Evolutionary conservation across 805 yeast species (phyloP), one percentile per base, ranked within the genome.

Genomic region (Monosporozyma servazzii): DNA sequence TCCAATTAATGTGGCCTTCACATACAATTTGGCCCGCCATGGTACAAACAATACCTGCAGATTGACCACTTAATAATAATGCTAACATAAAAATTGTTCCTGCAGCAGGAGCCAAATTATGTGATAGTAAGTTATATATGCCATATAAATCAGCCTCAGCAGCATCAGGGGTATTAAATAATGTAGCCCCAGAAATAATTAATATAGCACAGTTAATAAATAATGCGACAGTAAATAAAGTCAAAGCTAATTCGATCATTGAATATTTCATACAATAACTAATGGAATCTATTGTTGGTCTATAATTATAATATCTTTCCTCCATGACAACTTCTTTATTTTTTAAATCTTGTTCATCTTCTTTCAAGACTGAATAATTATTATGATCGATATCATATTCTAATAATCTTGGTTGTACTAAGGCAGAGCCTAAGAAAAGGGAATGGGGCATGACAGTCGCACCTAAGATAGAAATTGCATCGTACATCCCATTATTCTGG

Each of bases 401-500:
- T 60, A 80, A 76, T 44, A 88, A 71, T 56, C 96, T 75, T 21
- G 95, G 88, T 66, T 88, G 95, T 9, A 88, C 96, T 51, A 88
- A 72, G 13, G 89, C 95, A 0, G 91, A 84, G 0, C 96, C 96
- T 50, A 88, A 71, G 63, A 86, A 88, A 45, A 88, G 71, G 2
- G 90, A 82, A 64, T 88, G 96, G 4, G 96, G 96, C 96, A 88
- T 88, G 23, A 88, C 96, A 0, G 96, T 88, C 13, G 96, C 96
- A 53, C 96, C 96, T 46, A 88, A 74, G 53, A 88, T 85, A 10
- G 95, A 93, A 55, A 88, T 76, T 25, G 90, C 81, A 41, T 84
- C 71, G 60, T 82, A 86, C 45, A 86, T 71, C 4, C 95, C 91
- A 61, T 78, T 75, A 59, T 77, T 78, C 56, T 78, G 80, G 45